phyloP scores from a whole-genome alignment of 495 filamentous ascomycete species.

The Penicillium waksmanii region DNA sequence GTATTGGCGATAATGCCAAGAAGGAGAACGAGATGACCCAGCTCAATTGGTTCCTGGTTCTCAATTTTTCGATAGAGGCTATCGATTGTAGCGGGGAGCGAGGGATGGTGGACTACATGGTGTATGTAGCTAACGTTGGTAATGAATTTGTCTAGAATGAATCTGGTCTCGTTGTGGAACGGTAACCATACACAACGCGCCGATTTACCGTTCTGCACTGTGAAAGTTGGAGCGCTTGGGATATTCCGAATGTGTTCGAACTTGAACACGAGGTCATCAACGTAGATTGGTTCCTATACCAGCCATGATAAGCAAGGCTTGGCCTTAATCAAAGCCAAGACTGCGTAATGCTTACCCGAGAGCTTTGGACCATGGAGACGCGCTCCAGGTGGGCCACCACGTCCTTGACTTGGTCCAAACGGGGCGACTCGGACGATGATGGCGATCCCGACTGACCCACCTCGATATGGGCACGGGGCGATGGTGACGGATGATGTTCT shows the following conservation, averaged over 20 bases:
- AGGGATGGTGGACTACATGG: neutral
- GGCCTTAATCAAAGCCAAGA: too few species aligned
- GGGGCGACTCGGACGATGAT: neutral
- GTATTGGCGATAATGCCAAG: neutral
- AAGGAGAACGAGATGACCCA: neutral
- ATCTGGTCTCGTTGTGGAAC: neutral
- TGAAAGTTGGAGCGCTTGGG: neutral
- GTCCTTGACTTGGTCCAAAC: neutral
- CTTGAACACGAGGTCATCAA: neutral
- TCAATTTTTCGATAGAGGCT: neutral
- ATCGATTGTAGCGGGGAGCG: neutral
- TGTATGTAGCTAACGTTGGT: neutral
- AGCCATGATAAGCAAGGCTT: neutral
- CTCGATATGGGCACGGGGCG: neutral
- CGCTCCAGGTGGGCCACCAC: neutral
- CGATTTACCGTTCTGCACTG: neutral
- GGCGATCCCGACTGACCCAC: neutral
- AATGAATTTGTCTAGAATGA: neutral
- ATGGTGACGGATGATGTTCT: neutral
- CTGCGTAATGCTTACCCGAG: neutral
- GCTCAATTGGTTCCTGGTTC: neutral
- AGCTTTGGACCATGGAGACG: neutral
- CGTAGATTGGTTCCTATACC: neutral
- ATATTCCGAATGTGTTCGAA: neutral
- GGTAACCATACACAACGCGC: neutral